A percentile compares a stretch with the other conserved stretches of the same genome.
Evolutionary conservation across 805 yeast species (phyloP).

Genomic region (Yamadazyma phyllophila): DNA sequence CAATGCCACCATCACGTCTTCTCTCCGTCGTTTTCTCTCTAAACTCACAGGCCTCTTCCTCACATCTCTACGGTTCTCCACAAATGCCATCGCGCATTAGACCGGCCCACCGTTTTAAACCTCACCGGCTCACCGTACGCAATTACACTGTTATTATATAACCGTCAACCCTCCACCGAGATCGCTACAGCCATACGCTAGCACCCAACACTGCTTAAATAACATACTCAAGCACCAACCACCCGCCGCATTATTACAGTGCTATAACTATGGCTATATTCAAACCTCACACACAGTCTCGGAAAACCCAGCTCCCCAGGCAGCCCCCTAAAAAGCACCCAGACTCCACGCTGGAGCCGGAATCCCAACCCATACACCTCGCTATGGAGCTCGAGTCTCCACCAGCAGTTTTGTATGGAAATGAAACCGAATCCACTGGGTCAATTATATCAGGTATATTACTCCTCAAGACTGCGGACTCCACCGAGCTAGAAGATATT

Average conservation of each 20-base stretch:
- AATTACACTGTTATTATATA: background rate
- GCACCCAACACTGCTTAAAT: background rate
- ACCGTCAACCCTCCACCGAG: too few relatives aligned
- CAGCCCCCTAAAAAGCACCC: too few relatives aligned
- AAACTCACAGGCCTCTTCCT: background rate
- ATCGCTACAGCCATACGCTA: too few relatives aligned
- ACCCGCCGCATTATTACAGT: background rate
- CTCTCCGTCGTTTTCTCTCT: background rate
- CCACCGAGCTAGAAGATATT: slow-evolving; percentile 30
- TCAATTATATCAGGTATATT: slow-evolving; percentile 81
- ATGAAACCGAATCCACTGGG: slow-evolving; percentile 76
- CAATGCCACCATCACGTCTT: background rate
- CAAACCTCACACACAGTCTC: background rate
- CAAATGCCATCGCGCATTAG: background rate
- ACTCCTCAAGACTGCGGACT: slow-evolving; percentile 29
- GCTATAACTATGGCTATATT: background rate
- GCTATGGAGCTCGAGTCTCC: slow-evolving; percentile 79
- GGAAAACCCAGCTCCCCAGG: too few relatives aligned
- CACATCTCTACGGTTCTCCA: background rate
- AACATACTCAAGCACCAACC: background rate
- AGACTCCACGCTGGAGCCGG: background rate
- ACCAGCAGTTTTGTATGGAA: slow-evolving; percentile 83
- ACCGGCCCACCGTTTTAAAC: background rate
- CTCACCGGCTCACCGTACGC: background rate
- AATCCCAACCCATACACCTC: background rate